Conservation (phyloP, 257 asterid species). For the Capsicum chinense region DNA sequence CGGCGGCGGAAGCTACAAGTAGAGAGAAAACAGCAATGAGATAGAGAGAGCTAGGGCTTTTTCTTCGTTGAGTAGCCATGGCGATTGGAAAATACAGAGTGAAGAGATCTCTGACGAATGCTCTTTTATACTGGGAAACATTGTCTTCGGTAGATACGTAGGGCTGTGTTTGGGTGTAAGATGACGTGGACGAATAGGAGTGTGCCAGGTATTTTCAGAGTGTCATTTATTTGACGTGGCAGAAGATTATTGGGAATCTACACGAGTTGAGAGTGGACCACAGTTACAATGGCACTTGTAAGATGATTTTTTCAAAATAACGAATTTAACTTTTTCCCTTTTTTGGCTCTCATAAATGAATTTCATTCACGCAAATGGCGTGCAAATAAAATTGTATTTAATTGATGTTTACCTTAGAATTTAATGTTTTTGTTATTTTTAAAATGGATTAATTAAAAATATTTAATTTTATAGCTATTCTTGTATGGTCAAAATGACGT, state of each 20-base stretch:
- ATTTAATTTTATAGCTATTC: background rate
- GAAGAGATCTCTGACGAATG: background rate
- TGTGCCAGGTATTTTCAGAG: slow-evolving; percentile 17
- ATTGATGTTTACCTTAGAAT: background rate
- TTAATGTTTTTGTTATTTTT: background rate
- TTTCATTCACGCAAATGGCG: background rate
- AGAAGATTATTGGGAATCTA: slow-evolving; percentile 43
- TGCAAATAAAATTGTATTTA: background rate
- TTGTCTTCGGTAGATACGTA: slow-evolving; percentile 33
- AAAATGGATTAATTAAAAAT: background rate
- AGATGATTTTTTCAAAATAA: background rate
- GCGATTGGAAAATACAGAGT: slow-evolving; percentile 35
- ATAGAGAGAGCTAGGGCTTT: slow-evolving; percentile 52
- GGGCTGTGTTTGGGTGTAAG: slow-evolving; percentile 17
- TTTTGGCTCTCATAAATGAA: background rate
- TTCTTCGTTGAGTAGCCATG: slow-evolving; percentile 64
- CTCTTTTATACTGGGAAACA: slow-evolving; percentile 14
- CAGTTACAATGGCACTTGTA: slow-evolving; percentile 33
- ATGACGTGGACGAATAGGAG: slow-evolving; percentile 44
- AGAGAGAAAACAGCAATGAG: slow-evolving; percentile 57
- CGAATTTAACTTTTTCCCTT: background rate
- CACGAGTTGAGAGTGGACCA: slow-evolving; percentile 43
- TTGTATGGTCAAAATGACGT: background rate
- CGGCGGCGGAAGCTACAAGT: slow-evolving; percentile 58
- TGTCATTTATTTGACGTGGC: slow-evolving; percentile 68